These are phyloP conservation scores for Mucor velutinosus DNA, from an alignment of 371 early-diverging fungal species.

Conservation along the genomic window DNA sequence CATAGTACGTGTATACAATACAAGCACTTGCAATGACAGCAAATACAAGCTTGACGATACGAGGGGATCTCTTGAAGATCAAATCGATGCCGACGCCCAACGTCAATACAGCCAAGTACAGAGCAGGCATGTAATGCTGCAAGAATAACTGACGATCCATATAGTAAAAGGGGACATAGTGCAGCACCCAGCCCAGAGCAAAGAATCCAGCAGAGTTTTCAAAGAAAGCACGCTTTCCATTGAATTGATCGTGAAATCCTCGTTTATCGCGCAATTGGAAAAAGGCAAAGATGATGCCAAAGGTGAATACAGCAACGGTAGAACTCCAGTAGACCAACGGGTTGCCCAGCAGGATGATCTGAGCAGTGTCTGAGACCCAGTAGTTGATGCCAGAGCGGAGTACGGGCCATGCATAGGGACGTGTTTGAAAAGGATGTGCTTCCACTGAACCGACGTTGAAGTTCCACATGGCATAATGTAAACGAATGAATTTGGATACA, in stretches of 20 bases:
- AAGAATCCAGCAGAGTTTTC: slow-evolving; percentile 80
- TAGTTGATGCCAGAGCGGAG: slow-evolving; percentile 86
- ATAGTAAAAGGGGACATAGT: slow-evolving; percentile 97
- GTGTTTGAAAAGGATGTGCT: slow-evolving; percentile 88
- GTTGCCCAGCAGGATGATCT: slow-evolving; percentile 97
- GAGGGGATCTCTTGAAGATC: slow-evolving; percentile 55
- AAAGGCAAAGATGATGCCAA: slow-evolving; percentile 59
- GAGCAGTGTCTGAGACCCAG: slow-evolving; percentile 73
- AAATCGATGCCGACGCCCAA: slow-evolving; percentile 76
- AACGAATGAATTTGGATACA: slow-evolving; percentile 78
- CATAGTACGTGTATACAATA: slow-evolving; percentile 52
- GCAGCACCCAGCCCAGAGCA: slow-evolving; percentile 85
- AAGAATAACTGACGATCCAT: slow-evolving; percentile 96
- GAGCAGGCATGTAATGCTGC: slow-evolving; percentile 97
- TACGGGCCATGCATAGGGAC: slow-evolving; percentile 84
- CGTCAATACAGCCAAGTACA: slow-evolving; percentile 82
- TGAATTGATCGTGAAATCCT: slow-evolving; percentile 62
- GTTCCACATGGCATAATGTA: slow-evolving; percentile 82
- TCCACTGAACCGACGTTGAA: slow-evolving; percentile 82
- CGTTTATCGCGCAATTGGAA: slow-evolving; percentile 72
- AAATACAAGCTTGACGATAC: slow-evolving; percentile 36
- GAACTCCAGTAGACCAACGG: slow-evolving; percentile 91
- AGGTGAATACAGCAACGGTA: slow-evolving; percentile 67
- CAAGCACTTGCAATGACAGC: slow-evolving; percentile 41
- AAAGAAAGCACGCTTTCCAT: slow-evolving; percentile 45